These are phyloP conservation scores for Cenococcum geophilum DNA, from an alignment of 495 filamentous ascomycete genomes.

Conservation along the genomic window DNA sequence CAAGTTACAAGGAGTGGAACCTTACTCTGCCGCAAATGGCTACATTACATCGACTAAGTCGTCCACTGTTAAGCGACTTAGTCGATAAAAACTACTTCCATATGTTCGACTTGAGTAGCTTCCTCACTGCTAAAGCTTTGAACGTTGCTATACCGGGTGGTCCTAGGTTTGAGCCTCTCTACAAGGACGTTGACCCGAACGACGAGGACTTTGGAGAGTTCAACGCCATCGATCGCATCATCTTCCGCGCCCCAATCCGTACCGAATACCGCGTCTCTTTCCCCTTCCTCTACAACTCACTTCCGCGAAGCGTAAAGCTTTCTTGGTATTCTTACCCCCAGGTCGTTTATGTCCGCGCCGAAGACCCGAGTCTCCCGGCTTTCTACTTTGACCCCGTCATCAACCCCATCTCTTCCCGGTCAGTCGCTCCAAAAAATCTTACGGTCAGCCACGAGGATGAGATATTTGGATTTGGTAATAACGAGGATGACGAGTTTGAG, in stretches of 20 bases:
- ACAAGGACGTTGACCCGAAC: conserved; percentile 98
- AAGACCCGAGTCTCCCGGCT: conserved; percentile 83
- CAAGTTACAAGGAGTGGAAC: conserved; percentile 97
- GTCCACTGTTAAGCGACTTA: conserved; percentile 83
- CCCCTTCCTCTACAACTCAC: conserved; percentile 92
- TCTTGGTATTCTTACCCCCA: conserved; percentile 94
- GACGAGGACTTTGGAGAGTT: conserved; percentile 99
- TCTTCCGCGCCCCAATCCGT: conserved; percentile 91
- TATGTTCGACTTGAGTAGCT: conserved; percentile 94
- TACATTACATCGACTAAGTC: conserved; percentile 83
- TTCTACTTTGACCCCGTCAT: conserved; percentile 98
- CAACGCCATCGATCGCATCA: conserved; percentile 99
- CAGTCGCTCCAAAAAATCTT: conserved; percentile 91
- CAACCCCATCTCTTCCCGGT: conserved; percentile 93
- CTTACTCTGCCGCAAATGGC: conserved; percentile 93
- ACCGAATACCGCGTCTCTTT: conserved; percentile 95
- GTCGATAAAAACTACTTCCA: conserved; percentile 97
- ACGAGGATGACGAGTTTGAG: conserved; percentile 83
- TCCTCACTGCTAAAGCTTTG: conserved; percentile 92
- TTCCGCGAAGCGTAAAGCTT: conserved; percentile 88
- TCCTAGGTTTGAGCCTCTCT: conserved; percentile 93
- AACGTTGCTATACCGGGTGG: conserved; percentile 97
- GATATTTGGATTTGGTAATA: conserved; percentile 78
- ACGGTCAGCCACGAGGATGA: conserved; percentile 92
- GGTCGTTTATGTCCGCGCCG: conserved; percentile 80